Base-by-base conservation (phyloP, 495 filamentous ascomycete species). In the Aspergillus carlsbadensis region DNA sequence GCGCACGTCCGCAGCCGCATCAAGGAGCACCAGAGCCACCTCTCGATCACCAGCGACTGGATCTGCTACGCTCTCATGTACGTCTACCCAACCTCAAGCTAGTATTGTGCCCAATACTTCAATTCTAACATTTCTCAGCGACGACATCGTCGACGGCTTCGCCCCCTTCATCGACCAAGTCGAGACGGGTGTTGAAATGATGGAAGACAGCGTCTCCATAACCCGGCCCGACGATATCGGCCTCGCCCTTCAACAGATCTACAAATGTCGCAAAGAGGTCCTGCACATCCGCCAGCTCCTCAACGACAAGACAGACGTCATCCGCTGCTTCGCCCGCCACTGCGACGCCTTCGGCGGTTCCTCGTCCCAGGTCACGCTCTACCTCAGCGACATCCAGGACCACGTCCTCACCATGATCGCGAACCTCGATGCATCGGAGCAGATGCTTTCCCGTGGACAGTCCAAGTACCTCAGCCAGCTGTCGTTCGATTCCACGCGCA, bases 391-490 rank as follows among this genome's bases (percentile, higher is more conserved):
- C 73, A 93, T 96, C 56, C 91, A 96, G 68, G 92, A 97, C 69
- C 92, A 97, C 77, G 90, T 97, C 37, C 84, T 97, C 26, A 96
- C 92, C 54, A 96, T 96, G 92, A 91, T 93, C 79, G 86, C 83
- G 60, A 96, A 93, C 66, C 76, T 97, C 24, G 82, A 82, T 10
- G 90, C 96, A 60, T 92, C 91, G 54, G 92, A 97, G 70, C 94
- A 96, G 77, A 96, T 97, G 80, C 81, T 97, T 22, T 89, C 87
- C 0, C 86, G 92, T 21, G 84, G 83, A 17, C 92, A 96, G 73
- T 84, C 84, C 64, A 97, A 96, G 65, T 96, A 96, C 56, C 79
- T 96, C 7, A 89, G 89, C 10, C 92, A 95, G 71, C 82, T 97
- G 40, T 88, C 84, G 17, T 90, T 96, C 55, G 88, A 92, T 59